Evolutionary conservation across 768 basidiomycete genomes (phyloP), one percentile per base, ranked within the genome.

Genomic region (Termitomyces sp.): DNA sequence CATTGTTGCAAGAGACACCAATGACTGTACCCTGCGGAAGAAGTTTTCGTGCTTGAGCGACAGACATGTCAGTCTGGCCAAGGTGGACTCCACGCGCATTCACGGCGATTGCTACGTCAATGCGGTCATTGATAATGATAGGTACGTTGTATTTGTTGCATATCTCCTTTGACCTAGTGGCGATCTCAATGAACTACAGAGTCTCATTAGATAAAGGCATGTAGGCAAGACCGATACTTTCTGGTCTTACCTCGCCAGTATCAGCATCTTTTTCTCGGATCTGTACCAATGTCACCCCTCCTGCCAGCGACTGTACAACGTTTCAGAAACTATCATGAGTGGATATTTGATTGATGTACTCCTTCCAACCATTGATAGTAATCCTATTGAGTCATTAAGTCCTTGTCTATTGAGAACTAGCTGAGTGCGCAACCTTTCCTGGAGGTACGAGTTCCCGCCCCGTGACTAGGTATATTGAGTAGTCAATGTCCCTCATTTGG

Each of bases 231-330:
- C n/a, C 53, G 50, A 18, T 31, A 16, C 27, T n/a, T 26, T 37
- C n/a, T 8, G 22, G n/a, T 7, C 69, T 64, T 48, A 89, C 92
- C 72, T 94, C 90, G 24, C 80, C 79, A 0, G 93, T 95, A 59
- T 94, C 92, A 0, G 80, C 71, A 12, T 82, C 71, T 70, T 98
- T 98, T 71, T 98, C 95, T 37, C 94, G 80, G 18, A 96, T 77
- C 71, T 97, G 95, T 5, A 97, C 92, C 47, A 95, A 66, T 1
- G 92, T 94, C 1, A 96, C 93, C 2, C 94, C 94, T 10, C 94
- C 94, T 66, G 83, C 74, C 16, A 96, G 74, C 2, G 93, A 79
- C 92, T 94, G 59, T 24, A 60, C 31, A 61, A 22, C n/a, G n/a
- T 27, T 37, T 53, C 39, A 51, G 46, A 32, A 39, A 34, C 20